Conservation (phyloP, 2,329 filamentous ascomycete species). For the Fusarium algeriense region DNA sequence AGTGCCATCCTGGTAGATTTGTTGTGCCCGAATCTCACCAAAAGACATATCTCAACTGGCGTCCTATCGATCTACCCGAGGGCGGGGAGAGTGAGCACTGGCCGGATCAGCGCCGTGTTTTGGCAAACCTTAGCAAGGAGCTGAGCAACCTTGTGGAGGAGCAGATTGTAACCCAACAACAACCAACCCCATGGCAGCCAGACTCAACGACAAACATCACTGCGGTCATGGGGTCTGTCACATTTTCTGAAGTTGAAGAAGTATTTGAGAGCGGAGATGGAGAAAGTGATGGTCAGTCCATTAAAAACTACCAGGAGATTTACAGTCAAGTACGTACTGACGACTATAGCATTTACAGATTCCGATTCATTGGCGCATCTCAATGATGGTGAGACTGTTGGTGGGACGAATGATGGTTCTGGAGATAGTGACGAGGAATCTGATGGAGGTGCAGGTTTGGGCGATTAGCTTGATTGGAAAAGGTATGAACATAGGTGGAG, state of each 20-base stretch:
- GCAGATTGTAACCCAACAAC: constrained; percentile 5
- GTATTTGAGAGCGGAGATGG: not conserved
- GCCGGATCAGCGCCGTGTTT: constrained; percentile 16
- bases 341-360: not conserved
- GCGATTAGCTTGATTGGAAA: not conserved
- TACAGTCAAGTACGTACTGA: not conserved
- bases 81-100: constrained; percentile 6
- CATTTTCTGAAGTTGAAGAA: constrained; percentile 12
- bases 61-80: constrained; percentile 33
- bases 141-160: constrained; percentile 13
- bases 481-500: not conserved
- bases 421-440: constrained; percentile 17
- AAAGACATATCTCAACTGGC: constrained; percentile 59
- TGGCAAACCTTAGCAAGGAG: constrained; percentile 19
- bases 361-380: constrained; percentile 16
- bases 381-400: not conserved
- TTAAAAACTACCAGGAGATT: too few relatives aligned
- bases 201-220: constrained; percentile 37
- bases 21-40: constrained; percentile 54
- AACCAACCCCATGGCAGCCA: constrained; percentile 6
- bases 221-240: not conserved
- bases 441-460: constrained; percentile 28
- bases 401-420: not conserved
- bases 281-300: constrained; percentile 3
- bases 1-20: constrained; percentile 52